phyloP scores from a whole-genome alignment of 2,329 filamentous ascomycete genomes.

The Bipolaris sorokiniana region DNA sequence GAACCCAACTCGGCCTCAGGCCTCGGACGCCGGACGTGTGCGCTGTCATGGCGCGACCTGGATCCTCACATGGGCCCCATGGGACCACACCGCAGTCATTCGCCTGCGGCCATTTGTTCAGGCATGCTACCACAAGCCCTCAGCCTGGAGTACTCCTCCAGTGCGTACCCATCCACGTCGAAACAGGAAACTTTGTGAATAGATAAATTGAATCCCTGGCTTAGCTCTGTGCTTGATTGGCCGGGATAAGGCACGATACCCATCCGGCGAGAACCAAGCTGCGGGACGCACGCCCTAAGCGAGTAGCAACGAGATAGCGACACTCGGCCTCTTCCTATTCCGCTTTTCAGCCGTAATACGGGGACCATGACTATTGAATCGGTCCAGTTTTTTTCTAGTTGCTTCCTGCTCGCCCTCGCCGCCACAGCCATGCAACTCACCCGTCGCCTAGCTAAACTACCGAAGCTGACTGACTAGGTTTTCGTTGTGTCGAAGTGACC shows the following conservation, averaged over 20 bases:
- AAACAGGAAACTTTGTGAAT: neutral
- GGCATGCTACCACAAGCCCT: neutral
- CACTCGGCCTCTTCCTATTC: constrained; percentile 4
- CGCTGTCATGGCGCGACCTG: neutral
- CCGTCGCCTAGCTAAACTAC: neutral
- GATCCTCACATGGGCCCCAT: neutral
- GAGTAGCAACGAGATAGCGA: constrained; percentile 14
- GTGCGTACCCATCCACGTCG: neutral
- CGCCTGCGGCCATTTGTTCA: neutral
- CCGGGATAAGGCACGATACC: constrained; percentile 12
- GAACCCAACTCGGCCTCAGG: neutral
- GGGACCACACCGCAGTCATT: neutral
- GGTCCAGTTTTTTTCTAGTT: constrained; percentile 9
- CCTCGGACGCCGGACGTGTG: neutral
- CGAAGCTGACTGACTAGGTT: neutral
- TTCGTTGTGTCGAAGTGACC: neutral
- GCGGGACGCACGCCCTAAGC: constrained; percentile 16
- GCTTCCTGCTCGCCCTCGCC: constrained; percentile 2
- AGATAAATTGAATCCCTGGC: constrained; percentile 7
- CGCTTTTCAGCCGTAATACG: constrained; percentile 13
- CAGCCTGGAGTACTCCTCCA: too few species aligned
- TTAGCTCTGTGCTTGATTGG: constrained; percentile 4
- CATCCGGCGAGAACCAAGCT: constrained; percentile 15
- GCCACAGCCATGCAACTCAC: neutral
- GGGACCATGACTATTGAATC: constrained; percentile 10